Conservation (phyloP, 495 filamentous ascomycete genomes). For the Trichoderma virens region DNA sequence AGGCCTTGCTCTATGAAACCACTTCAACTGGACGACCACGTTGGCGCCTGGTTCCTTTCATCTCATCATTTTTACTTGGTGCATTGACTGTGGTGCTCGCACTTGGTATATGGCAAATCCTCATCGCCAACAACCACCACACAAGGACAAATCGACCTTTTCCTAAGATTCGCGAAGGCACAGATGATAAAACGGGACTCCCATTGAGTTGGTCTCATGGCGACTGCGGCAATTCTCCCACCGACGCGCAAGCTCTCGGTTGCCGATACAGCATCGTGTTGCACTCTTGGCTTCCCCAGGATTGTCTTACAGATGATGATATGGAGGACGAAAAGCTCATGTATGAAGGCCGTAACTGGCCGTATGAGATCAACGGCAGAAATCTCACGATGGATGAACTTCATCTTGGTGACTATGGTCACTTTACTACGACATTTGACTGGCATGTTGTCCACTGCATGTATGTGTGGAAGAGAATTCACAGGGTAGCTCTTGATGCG, state of each 20-base stretch:
- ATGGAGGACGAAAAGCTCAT: not conserved
- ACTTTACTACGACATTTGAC: slow-evolving; percentile 9
- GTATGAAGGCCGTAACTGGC: slow-evolving; percentile 1
- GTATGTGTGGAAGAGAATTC: slow-evolving; percentile 10
- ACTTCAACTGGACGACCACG: too few species aligned
- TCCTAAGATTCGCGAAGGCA: not conserved
- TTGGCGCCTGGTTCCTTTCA: too few species aligned
- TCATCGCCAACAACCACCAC: too few species aligned
- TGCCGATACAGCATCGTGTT: slow-evolving; percentile 7
- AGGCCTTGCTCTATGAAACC: too few species aligned
- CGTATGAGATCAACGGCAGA: not conserved
- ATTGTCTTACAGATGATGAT: slow-evolving; percentile 5
- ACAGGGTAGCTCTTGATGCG: slow-evolving; percentile 1
- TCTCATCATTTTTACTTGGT: too few species aligned
- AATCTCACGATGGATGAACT: slow-evolving; percentile 9
- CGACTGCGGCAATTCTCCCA: slow-evolving; percentile 8
- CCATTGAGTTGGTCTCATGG: slow-evolving; percentile 5
- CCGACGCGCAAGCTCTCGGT: not conserved
- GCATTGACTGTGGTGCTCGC: too few species aligned
- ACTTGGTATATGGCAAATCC: too few species aligned
- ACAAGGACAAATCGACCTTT: too few species aligned
- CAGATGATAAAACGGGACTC: slow-evolving; percentile 1
- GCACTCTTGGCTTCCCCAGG: not conserved
- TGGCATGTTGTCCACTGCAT: slow-evolving; percentile 8
- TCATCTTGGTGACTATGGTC: not conserved